Evolutionary conservation across 352 stramenopile genomes (phyloP).

Genomic region (Pythium chondricola): DNA sequence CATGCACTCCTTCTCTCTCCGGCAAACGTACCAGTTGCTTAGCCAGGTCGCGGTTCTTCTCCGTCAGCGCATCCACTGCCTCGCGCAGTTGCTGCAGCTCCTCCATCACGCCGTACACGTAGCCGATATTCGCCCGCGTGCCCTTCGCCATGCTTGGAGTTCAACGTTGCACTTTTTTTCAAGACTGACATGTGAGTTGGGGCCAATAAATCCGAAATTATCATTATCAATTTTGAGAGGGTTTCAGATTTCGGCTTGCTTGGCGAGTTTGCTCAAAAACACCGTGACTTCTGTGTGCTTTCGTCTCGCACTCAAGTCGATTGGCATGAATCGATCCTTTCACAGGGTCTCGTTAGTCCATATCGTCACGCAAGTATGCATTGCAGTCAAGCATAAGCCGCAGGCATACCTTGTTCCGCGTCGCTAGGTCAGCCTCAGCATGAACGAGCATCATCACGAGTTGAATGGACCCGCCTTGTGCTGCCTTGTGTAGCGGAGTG

Average conservation of each 20-base stretch:
- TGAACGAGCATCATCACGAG: slow-evolving; percentile 5
- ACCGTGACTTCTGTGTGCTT: slow-evolving; percentile 14
- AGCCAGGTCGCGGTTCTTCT: slow-evolving; percentile 58
- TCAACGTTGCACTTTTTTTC: slow-evolving; percentile 4
- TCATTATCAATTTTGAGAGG: slow-evolving; percentile 15
- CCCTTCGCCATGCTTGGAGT: slow-evolving; percentile 20
- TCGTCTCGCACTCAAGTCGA: slow-evolving; percentile 12
- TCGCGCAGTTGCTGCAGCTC: slow-evolving; percentile 52
- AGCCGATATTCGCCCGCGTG: slow-evolving; percentile 28
- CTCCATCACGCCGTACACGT: slow-evolving; percentile 54
- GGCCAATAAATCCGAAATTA: neutral
- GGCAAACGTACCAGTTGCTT: slow-evolving; percentile 60
- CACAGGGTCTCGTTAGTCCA: neutral
- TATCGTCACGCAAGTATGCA: neutral
- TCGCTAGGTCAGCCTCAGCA: neutral
- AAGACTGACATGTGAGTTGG: neutral
- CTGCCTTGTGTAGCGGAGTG: slow-evolving; percentile 18
- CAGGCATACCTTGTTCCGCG: slow-evolving; percentile 6
- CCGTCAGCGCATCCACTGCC: slow-evolving; percentile 30
- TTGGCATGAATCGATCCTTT: slow-evolving; percentile 4
- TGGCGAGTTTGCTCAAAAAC: no score
- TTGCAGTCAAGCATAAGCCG: neutral
- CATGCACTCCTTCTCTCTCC: no score
- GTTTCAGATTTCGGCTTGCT: no score
- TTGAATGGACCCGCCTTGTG: slow-evolving; percentile 7